Percentiles rank a stretch among this genome's conserved stretches.
Conservation (phyloP, 2,329 filamentous ascomycete species). For the Colletotrichum sp. region DNA sequence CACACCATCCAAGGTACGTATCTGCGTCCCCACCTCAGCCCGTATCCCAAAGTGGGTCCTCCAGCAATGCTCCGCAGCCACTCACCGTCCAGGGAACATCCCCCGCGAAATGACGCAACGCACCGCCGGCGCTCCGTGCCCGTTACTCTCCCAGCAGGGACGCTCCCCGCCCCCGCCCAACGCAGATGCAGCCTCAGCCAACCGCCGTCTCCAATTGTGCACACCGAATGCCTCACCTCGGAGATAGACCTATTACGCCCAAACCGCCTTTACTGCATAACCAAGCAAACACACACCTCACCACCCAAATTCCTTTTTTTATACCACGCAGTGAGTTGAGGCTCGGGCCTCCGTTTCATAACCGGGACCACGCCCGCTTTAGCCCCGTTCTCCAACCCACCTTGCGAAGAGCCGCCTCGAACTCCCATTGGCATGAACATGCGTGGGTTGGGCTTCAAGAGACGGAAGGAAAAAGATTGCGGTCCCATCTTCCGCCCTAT, state of each 20-base stretch:
- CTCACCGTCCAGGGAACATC: neutral
- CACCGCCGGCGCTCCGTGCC: conserved; percentile 13
- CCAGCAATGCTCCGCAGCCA: neutral
- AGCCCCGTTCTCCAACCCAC: neutral
- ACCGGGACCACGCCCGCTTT: neutral
- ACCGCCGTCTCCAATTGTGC: neutral
- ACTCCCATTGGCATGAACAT: neutral
- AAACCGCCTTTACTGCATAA: neutral
- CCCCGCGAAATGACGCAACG: conserved; percentile 19
- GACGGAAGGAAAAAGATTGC: accelerated
- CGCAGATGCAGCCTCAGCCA: neutral
- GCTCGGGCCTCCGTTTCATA: conserved; percentile 20
- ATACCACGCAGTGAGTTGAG: neutral
- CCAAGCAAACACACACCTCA: neutral
- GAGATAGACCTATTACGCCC: neutral
- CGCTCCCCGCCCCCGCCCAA: neutral
- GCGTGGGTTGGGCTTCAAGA: neutral
- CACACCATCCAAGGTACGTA: neutral
- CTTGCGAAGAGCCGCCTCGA: neutral
- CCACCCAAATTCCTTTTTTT: neutral
- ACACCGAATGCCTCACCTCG: neutral
- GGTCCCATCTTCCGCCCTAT: neutral
- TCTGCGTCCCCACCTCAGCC: neutral
- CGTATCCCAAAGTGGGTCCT: neutral
- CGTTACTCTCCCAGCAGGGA: neutral